Base-by-base conservation (phyloP, 1,139 yeast species). In the Tardiomyces depauwii region DNA sequence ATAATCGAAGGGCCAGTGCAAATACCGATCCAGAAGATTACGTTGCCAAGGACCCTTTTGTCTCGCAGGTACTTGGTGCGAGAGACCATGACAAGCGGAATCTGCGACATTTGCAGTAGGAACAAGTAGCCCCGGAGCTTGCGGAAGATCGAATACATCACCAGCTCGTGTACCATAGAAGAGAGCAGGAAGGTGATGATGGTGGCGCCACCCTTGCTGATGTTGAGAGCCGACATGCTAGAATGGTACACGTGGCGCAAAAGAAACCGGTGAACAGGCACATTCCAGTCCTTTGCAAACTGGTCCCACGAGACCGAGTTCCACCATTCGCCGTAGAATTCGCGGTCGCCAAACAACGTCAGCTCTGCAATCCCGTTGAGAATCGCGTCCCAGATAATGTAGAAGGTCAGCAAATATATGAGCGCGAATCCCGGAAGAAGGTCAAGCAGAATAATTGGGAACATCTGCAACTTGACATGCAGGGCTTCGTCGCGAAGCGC, bases 291-390 rank as follows among this genome's bases (percentile, higher is more conserved):
- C 53, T 96, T 75, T 10, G 96, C 84, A 66, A 85, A 91, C 61
- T 88, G 91, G 47, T 85, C 88, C 96, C 96, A 91, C 44, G 88
- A 82, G 27, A 84, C 79, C 54, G 94, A 85, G 55, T 91, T 86
- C 98, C 97, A 91, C 98, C 98, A 91, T 41, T 88, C 86, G 2
- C 95, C 94, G 58, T 91, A 91, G 62, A 91, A 91, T 54, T 83
- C 85, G 41, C 98, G 76, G 61, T 91, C 97, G 2, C 89, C 96
- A 64, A 82, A 91, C 45, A 74, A 58, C 18, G 94, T 82, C 41
- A 91, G 68, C 61, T 91, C 98, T 0, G 96, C 97, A 55, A 91
- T 77, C 16, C 83, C 82, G 59, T 88, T 89, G 53, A 89, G 67
- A 46, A 89, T 91, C 13, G 89, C 82, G 58, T 91, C 97, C 97